Conservation (phyloP, 768 basidiomycete genomes). For the Rhodocollybia butyracea region DNA sequence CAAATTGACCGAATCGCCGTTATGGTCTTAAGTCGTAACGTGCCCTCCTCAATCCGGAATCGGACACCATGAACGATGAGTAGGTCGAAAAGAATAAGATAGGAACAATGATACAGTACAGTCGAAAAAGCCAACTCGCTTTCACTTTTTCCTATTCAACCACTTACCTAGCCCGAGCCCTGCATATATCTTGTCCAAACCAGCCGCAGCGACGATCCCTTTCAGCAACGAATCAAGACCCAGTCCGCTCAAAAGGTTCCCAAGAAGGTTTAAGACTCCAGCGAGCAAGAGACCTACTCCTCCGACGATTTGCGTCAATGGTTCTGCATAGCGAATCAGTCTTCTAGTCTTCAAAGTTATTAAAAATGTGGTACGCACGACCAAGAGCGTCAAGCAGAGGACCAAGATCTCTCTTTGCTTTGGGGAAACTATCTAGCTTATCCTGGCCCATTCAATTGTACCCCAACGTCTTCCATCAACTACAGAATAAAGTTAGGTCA, state of each 20-base stretch:
- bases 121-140: too few species aligned
- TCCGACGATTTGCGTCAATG: constrained; percentile 34
- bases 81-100: too few species aligned
- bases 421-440: constrained; percentile 33
- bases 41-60: too few species aligned
- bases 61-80: too few species aligned
- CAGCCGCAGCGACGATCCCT: constrained; percentile 29
- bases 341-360: neutral
- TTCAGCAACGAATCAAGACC: constrained; percentile 30
- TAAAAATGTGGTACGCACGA: constrained; percentile 23
- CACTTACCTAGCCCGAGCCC: constrained; percentile 30
- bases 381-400: constrained; percentile 33
- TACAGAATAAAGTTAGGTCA: constrained; percentile 3
- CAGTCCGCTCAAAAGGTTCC: constrained; percentile 28
- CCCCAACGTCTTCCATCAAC: constrained; percentile 35
- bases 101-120: neutral
- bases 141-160: constrained; percentile 15
- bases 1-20: too few species aligned
- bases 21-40: too few species aligned
- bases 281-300: constrained; percentile 33
- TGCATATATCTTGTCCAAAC: constrained; percentile 31
- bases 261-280: constrained; percentile 33
- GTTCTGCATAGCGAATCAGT: constrained; percentile 18
- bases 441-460: constrained; percentile 36
- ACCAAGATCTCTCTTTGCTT: constrained; percentile 35